A percentile compares a stretch with the other conserved stretches of the same genome.
phyloP scores from a whole-genome alignment of 495 filamentous ascomycete genomes.

The Daldinia childiae region DNA sequence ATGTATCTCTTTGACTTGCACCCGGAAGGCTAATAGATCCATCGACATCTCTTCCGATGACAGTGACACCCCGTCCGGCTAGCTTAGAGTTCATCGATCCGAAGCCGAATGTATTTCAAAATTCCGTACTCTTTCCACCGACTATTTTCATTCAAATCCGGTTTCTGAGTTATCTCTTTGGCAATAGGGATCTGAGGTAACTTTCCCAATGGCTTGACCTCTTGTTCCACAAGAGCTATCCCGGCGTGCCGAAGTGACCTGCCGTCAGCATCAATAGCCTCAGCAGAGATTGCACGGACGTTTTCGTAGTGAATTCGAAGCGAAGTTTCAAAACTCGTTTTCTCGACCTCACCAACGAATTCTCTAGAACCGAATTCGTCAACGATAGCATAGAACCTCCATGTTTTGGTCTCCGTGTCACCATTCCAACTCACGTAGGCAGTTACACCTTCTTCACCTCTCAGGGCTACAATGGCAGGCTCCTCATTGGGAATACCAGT shows the following conservation, averaged over 20 bases:
- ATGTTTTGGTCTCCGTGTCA: conserved; percentile 48
- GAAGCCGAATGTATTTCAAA: conserved; percentile 20
- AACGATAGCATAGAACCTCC: conserved; percentile 46
- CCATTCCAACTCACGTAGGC: conserved; percentile 55
- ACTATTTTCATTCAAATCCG: neutral
- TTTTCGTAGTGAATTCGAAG: conserved; percentile 29
- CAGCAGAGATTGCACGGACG: conserved; percentile 38
- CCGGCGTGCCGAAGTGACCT: conserved; percentile 40
- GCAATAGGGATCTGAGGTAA: neutral
- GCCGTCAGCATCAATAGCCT: conserved; percentile 45
- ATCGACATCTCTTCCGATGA: too few relatives aligned
- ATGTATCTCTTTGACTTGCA: too few relatives aligned
- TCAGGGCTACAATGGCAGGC: conserved; percentile 47
- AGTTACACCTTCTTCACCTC: conserved; percentile 34
- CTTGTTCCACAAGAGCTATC: conserved; percentile 37
- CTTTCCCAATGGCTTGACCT: conserved; percentile 31
- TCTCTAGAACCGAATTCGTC: conserved; percentile 39
- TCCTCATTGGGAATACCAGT: conserved; percentile 49
- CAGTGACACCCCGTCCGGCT: neutral
- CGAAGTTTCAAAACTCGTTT: conserved; percentile 49
- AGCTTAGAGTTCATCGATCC: conserved; percentile 2
- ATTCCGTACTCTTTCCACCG: conserved; percentile 23
- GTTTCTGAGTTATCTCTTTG: neutral
- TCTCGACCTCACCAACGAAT: conserved; percentile 44
- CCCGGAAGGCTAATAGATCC: too few relatives aligned